A percentile compares a stretch with the other conserved stretches of the same genome.
phyloP scores from a whole-genome alignment of 306 rosid genomes.

The Malus asiatica region DNA sequence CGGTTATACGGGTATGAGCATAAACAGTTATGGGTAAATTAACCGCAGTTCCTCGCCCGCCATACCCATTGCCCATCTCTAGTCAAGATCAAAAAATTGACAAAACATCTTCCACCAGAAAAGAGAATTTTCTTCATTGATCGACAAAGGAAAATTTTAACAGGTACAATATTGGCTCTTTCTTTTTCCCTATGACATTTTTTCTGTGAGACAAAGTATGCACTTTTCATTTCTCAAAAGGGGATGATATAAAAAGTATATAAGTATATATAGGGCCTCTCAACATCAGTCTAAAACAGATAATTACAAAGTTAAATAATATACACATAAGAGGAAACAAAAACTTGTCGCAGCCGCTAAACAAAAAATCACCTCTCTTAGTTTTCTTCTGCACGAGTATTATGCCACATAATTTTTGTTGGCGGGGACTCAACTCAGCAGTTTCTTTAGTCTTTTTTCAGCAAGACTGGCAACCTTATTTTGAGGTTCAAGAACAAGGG shows the following conservation, averaged over 20 bases:
- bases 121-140: no score
- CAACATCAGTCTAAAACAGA: neutral
- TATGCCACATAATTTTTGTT: neutral
- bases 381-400: neutral
- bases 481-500: constrained; percentile 76
- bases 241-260: neutral
- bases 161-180: neutral
- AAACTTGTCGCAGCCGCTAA: constrained; percentile 16
- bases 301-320: constrained; percentile 14
- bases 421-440: constrained; percentile 30
- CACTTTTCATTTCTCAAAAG: neutral
- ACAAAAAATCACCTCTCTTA: neutral
- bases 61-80: no score
- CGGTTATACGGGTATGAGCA: no score
- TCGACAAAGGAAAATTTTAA: no score
- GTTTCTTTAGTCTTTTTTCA: constrained; percentile 54
- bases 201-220: neutral
- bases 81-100: no score
- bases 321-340: constrained; percentile 4
- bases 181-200: neutral
- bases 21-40: no score
- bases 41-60: no score
- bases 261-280: neutral
- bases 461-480: constrained; percentile 62
- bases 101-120: no score